Conservation (phyloP, 2,329 filamentous ascomycete genomes). For the Monosporascus sp. region DNA sequence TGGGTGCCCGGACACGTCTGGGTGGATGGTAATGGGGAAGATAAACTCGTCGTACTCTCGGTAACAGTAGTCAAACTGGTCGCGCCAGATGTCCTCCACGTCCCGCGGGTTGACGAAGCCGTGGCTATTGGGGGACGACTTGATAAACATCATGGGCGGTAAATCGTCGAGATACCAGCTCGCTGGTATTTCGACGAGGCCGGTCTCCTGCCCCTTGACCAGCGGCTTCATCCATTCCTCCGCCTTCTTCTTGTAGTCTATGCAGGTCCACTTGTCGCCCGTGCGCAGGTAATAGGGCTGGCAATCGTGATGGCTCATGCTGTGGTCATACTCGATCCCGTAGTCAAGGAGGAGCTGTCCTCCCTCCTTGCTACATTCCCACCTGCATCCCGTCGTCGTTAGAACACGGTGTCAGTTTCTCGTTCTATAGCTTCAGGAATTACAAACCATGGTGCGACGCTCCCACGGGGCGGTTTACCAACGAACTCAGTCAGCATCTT, state of each 20-base stretch:
- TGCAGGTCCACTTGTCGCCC: slow-evolving; percentile 62
- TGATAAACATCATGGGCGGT: slow-evolving; percentile 69
- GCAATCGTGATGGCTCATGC: slow-evolving; percentile 60
- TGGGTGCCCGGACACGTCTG: slow-evolving; percentile 65
- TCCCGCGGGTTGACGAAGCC: slow-evolving; percentile 54
- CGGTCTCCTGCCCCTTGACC: slow-evolving; percentile 52
- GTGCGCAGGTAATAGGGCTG: slow-evolving; percentile 59
- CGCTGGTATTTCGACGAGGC: slow-evolving; percentile 61
- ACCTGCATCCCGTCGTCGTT: slow-evolving; percentile 29
- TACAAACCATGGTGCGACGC: slow-evolving; percentile 59
- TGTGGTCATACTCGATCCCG: slow-evolving; percentile 66
- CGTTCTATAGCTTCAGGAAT: neutral
- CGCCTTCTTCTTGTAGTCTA: slow-evolving; percentile 58
- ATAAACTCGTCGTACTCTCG: slow-evolving; percentile 71
- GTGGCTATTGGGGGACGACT: slow-evolving; percentile 58
- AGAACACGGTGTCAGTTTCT: neutral
- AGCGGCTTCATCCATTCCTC: slow-evolving; percentile 64
- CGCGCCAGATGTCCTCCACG: slow-evolving; percentile 59
- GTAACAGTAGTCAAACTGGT: slow-evolving; percentile 70
- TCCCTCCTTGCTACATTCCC: slow-evolving; percentile 66
- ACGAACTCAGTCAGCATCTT: slow-evolving; percentile 64
- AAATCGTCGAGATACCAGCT: slow-evolving; percentile 61
- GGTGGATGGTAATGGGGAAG: slow-evolving; percentile 73
- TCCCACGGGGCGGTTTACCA: slow-evolving; percentile 66
- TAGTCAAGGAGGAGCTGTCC: slow-evolving; percentile 59